Percentiles rank a stretch among this genome's conserved stretches.
Evolutionary conservation across 2,329 filamentous ascomycete species (phyloP).

Genomic region (Penicillium frequentans): DNA sequence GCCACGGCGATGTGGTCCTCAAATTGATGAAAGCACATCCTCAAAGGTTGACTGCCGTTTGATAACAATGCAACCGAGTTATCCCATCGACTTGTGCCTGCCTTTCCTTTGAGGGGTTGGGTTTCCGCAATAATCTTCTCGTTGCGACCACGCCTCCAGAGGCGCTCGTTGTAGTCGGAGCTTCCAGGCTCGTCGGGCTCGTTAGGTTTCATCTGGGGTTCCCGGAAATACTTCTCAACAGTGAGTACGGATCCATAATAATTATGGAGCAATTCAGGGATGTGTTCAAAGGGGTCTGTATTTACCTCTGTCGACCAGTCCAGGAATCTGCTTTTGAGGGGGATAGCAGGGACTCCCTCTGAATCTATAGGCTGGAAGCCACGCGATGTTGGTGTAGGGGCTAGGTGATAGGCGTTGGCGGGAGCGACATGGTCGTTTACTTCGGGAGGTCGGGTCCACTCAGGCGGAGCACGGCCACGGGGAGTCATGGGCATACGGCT

Average conservation of each 20-base stretch:
- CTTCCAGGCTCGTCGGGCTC: slow-evolving; percentile 96
- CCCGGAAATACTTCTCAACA: slow-evolving; percentile 73
- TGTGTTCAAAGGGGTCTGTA: slow-evolving; percentile 16
- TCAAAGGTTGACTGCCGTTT: slow-evolving; percentile 83
- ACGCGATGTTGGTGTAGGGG: slow-evolving; percentile 76
- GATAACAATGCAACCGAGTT: slow-evolving; percentile 79
- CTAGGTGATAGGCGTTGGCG: slow-evolving; percentile 71
- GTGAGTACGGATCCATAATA: slow-evolving; percentile 29
- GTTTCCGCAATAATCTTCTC: slow-evolving; percentile 90
- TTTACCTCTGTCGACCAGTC: slow-evolving; percentile 85
- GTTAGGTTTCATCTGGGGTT: slow-evolving; percentile 95
- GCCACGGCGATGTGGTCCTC: slow-evolving; percentile 93
- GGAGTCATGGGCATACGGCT: slow-evolving; percentile 42
- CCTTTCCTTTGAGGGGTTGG: slow-evolving; percentile 87
- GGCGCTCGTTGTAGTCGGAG: slow-evolving; percentile 89
- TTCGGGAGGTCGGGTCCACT: slow-evolving; percentile 68
- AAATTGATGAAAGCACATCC: slow-evolving; percentile 97
- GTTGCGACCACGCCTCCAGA: slow-evolving; percentile 91
- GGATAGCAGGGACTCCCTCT: slow-evolving; percentile 63
- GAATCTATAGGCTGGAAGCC: slow-evolving; percentile 66
- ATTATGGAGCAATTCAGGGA: slow-evolving; percentile 9
- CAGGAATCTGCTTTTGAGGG: slow-evolving; percentile 78
- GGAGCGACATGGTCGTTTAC: slow-evolving; percentile 69
- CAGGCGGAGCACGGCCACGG: slow-evolving; percentile 54
- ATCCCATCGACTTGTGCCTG: slow-evolving; percentile 84